phyloP scores from a whole-genome alignment of 1,284 basidiomycete species.

The Exobasidium cylindrosporum region DNA sequence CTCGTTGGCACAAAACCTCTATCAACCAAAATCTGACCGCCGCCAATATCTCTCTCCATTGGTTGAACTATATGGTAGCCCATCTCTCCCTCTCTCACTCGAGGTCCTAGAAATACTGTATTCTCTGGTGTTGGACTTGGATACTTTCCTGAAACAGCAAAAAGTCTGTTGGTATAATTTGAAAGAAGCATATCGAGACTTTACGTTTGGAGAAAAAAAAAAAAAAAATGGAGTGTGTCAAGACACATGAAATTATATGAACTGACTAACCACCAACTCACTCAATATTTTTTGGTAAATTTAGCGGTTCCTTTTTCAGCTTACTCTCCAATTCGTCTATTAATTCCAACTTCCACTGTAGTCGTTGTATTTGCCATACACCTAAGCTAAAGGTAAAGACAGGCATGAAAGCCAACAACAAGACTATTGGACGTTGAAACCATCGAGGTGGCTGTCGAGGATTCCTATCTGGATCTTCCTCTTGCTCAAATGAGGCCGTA shows the following conservation, averaged over 20 bases:
- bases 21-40: conserved; percentile 67
- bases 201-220: conserved; percentile 16
- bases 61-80: conserved; percentile 86
- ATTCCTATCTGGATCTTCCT: neutral
- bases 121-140: conserved; percentile 4
- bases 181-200: conserved; percentile 10
- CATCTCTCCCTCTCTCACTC: conserved; percentile 78
- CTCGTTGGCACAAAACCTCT: conserved; percentile 75
- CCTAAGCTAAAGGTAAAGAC: conserved; percentile 88
- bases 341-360: conserved; percentile 90
- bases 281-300: conserved; percentile 83
- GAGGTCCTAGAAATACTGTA: conserved; percentile 79
- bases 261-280: no score
- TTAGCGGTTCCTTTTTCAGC: conserved; percentile 73
- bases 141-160: conserved; percentile 36
- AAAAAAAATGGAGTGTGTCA: neutral
- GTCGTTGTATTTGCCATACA: conserved; percentile 82
- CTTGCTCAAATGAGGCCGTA: neutral
- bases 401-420: conserved; percentile 80
- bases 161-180: conserved; percentile 19
- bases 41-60: conserved; percentile 64
- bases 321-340: conserved; percentile 95
- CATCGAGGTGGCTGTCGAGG: conserved; percentile 18
- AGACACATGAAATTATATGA: no score
- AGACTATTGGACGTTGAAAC: conserved; percentile 44